Evolutionary conservation across 2,329 filamentous ascomycete species (phyloP).

Genomic region (Thielaviopsis euricoi): DNA sequence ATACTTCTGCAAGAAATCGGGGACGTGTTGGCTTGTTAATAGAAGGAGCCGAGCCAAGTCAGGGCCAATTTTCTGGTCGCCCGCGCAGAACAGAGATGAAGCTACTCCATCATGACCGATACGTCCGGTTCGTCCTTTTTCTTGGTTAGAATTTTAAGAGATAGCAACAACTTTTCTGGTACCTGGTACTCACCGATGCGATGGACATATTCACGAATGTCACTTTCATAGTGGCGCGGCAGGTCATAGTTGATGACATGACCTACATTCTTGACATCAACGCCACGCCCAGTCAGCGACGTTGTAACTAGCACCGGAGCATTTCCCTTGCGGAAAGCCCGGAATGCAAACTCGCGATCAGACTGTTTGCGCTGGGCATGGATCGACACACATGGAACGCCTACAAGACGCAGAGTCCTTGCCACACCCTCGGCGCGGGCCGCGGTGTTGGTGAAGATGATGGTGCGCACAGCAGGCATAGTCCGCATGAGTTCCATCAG

Average conservation of each 20-base stretch:
- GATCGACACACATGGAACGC: slow-evolving; percentile 72
- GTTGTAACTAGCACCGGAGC: slow-evolving; percentile 74
- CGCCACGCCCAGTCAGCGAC: slow-evolving; percentile 70
- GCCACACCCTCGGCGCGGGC: slow-evolving; percentile 66
- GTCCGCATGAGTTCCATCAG: slow-evolving; percentile 57
- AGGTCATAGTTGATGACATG: slow-evolving; percentile 93
- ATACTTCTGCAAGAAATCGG: slow-evolving; percentile 60
- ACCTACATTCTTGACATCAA: slow-evolving; percentile 73
- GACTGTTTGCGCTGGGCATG: slow-evolving; percentile 74
- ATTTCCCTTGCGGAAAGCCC: slow-evolving; percentile 60
- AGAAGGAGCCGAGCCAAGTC: slow-evolving; percentile 67
- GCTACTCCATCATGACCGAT: slow-evolving; percentile 79
- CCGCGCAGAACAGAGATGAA: slow-evolving; percentile 74
- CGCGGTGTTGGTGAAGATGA: slow-evolving; percentile 83
- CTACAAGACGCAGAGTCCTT: slow-evolving; percentile 68
- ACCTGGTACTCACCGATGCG: slow-evolving; percentile 59
- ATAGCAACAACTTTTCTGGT: not conserved
- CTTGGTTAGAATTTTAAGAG: not conserved
- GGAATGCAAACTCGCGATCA: slow-evolving; percentile 84
- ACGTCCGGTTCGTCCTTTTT: slow-evolving; percentile 69
- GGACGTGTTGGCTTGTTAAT: slow-evolving; percentile 62
- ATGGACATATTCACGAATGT: slow-evolving; percentile 85
- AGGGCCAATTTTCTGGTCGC: slow-evolving; percentile 54
- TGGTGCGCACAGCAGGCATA: slow-evolving; percentile 56
- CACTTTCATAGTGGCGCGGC: slow-evolving; percentile 57